These are phyloP conservation scores for Curvularia hawaiiensis DNA, from an alignment of 2,329 filamentous ascomycete species.

Conservation along the genomic window DNA sequence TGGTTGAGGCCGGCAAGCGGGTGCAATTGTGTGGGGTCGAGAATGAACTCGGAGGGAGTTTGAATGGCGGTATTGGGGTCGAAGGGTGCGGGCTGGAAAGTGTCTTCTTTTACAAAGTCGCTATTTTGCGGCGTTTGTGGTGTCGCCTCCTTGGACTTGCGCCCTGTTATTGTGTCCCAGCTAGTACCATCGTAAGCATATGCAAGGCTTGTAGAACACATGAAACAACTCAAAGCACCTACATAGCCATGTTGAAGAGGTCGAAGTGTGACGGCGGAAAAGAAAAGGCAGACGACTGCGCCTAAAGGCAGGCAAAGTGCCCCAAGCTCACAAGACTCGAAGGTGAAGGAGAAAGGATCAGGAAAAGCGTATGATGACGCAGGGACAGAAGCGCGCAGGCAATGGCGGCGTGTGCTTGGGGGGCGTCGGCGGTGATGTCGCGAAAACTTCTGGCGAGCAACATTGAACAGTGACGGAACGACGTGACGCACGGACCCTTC, in stretches of 20 bases:
- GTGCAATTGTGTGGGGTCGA: constrained; percentile 88
- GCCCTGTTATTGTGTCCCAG: constrained; percentile 65
- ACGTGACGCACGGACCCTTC: constrained; percentile 30
- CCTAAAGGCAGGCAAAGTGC: constrained; percentile 24
- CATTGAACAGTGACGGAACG: constrained; percentile 27
- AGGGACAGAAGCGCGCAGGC: constrained; percentile 32
- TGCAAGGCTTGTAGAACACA: not conserved
- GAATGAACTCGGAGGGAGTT: constrained; percentile 87
- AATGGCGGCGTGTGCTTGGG: constrained; percentile 28
- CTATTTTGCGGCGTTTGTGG: constrained; percentile 43
- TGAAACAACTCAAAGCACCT: constrained; percentile 13
- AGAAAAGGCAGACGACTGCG: constrained; percentile 25
- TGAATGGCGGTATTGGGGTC: constrained; percentile 71
- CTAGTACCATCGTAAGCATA: constrained; percentile 22
- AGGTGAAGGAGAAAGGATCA: constrained; percentile 16
- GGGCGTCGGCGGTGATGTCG: constrained; percentile 24
- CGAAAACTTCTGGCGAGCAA: constrained; percentile 40
- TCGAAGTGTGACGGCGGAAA: constrained; percentile 18
- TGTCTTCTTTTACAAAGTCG: constrained; percentile 48
- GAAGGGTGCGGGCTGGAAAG: constrained; percentile 64
- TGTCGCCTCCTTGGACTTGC: constrained; percentile 58
- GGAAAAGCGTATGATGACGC: constrained; percentile 17
- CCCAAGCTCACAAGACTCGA: constrained; percentile 23
- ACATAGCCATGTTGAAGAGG: constrained; percentile 46
- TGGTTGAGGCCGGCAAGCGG: constrained; percentile 92